Conservation (phyloP, 345 rosid species). For the Gossypium raimondii region DNA sequence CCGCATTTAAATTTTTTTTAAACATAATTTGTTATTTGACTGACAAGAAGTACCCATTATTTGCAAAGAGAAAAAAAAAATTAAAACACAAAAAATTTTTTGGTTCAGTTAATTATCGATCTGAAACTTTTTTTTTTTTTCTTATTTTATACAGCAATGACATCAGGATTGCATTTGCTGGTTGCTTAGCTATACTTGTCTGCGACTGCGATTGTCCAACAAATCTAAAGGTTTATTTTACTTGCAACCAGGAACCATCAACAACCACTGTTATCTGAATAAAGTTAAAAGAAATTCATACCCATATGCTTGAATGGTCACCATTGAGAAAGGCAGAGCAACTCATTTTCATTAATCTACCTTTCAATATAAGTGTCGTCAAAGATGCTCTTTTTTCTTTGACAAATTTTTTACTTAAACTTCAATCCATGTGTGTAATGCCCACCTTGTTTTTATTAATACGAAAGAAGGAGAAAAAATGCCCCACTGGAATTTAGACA, state of each 20-base stretch:
- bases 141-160: not conserved
- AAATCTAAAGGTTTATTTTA: not conserved
- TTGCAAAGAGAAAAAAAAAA: too few relatives aligned
- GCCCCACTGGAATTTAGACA: not conserved
- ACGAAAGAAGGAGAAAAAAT: not conserved
- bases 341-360: not conserved
- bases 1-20: too few relatives aligned
- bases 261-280: not conserved
- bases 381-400: not conserved
- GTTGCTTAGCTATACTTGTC: conserved; percentile 31
- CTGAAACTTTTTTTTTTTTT: too few relatives aligned
- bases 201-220: conserved; percentile 33
- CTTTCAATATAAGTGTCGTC: not conserved
- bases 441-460: not conserved
- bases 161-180: not conserved
- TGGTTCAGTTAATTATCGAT: too few relatives aligned
- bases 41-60: too few relatives aligned
- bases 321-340: not conserved
- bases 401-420: not conserved
- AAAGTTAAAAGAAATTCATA: not conserved
- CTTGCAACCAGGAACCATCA: conserved; percentile 22
- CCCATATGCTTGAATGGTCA: not conserved
- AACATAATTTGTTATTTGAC: too few relatives aligned
- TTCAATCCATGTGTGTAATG: not conserved
- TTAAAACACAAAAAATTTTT: too few relatives aligned